A percentile compares a stretch with the other conserved stretches of the same genome.
Evolutionary conservation across 2,329 filamentous ascomycete genomes (phyloP).

Genomic region (Talaromyces funiculosus): DNA sequence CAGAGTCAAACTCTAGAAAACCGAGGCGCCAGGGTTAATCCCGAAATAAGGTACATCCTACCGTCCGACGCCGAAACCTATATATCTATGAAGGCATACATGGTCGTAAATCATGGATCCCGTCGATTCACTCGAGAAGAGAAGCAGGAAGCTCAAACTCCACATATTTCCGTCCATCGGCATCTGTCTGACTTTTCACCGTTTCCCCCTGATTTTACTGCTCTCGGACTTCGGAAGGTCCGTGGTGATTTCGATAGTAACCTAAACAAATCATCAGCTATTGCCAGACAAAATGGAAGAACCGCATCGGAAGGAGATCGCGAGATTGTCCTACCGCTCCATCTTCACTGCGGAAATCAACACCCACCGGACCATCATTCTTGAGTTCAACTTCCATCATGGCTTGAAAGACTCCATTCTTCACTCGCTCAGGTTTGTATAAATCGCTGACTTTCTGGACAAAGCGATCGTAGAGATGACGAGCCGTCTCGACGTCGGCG

Average conservation of each 20-base stretch:
- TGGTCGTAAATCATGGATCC: background rate
- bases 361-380: constrained; percentile 72
- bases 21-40: background rate
- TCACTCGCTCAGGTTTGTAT: constrained; percentile 70
- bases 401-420: constrained; percentile 94
- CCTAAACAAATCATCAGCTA: constrained; percentile 23
- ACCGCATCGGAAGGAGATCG: constrained; percentile 28
- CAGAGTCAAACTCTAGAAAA: background rate
- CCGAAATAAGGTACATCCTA: background rate
- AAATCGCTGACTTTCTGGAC: constrained; percentile 66
- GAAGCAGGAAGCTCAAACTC: constrained; percentile 20
- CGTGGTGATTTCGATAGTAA: constrained; percentile 45
- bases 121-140: constrained; percentile 18
- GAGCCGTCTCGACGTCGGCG: constrained; percentile 70
- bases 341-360: constrained; percentile 53
- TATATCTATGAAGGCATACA: constrained; percentile 5
- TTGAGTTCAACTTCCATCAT: constrained; percentile 97
- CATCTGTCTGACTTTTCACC: constrained; percentile 6
- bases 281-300: constrained; percentile 18
- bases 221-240: constrained; percentile 37
- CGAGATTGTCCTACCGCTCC: constrained; percentile 44
- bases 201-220: constrained; percentile 13
- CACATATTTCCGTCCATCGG: constrained; percentile 5
- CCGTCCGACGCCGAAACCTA: background rate
- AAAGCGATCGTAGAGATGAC: constrained; percentile 77